These are phyloP conservation scores for Apiospora arundinis DNA, from an alignment of 2,329 filamentous ascomycete genomes.

Conservation along the genomic window DNA sequence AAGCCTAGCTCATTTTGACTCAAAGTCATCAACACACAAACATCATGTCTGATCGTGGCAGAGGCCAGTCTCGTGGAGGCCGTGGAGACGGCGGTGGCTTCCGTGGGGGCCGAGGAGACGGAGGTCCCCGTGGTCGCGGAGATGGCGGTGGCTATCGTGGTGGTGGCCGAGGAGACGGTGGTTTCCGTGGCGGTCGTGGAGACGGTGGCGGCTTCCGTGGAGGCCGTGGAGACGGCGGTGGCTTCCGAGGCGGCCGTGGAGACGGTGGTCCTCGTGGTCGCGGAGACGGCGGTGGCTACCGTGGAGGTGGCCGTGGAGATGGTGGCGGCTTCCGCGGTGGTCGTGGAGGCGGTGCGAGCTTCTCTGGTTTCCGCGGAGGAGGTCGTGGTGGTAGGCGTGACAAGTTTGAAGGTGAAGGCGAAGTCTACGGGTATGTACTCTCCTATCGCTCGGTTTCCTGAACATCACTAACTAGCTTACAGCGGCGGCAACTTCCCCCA, in stretches of 20 bases:
- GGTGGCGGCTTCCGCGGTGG: conserved; percentile 29
- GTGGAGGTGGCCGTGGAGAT: conserved; percentile 26
- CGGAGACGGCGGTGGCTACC: conserved; percentile 8
- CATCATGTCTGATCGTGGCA: conserved; percentile 7
- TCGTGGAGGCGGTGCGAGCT: conserved; percentile 32
- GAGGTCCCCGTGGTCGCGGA: not conserved
- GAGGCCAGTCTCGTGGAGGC: conserved; percentile 13
- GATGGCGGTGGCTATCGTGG: not conserved
- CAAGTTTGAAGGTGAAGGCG: conserved; percentile 35
- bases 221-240: conserved; percentile 31
- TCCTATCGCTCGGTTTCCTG: not conserved
- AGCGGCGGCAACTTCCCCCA: conserved; percentile 27
- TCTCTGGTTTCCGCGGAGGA: conserved; percentile 30
- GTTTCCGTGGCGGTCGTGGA: conserved; percentile 22
- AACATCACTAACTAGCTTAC: not conserved
- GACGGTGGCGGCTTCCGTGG: conserved; percentile 28
- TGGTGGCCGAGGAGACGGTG: not conserved
- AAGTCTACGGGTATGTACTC: not conserved
- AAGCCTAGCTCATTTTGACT: not conserved
- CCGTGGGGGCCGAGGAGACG: not conserved
- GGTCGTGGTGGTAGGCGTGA: conserved; percentile 29
- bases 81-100: conserved; percentile 22
- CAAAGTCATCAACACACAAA: not conserved
- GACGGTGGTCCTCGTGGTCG: conserved; percentile 20
- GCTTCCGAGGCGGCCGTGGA: conserved; percentile 21